Evolutionary conservation across 345 rosid genomes (phyloP).

Genomic region (Garcia nutans): DNA sequence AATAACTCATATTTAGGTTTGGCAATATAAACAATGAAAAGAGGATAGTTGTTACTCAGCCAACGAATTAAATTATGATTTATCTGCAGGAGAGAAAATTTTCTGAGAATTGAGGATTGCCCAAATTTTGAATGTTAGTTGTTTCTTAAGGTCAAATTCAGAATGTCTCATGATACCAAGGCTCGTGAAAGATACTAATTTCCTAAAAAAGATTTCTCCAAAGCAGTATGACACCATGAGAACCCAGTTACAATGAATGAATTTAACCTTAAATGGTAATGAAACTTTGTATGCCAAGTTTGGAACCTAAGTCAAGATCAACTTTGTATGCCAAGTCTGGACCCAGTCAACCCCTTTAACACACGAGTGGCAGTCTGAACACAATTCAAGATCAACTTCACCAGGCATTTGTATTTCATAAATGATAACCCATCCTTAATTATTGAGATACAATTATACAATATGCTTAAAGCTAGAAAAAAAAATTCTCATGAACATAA

Average conservation of each 20-base stretch:
- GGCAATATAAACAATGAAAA: too few species aligned
- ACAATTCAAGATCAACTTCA: neutral
- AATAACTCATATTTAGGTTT: too few species aligned
- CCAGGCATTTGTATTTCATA: neutral
- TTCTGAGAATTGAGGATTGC: neutral
- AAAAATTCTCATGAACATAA: neutral
- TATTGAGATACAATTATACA: neutral
- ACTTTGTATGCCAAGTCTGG: neutral
- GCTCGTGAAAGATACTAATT: neutral
- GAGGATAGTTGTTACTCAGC: neutral
- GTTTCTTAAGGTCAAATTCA: neutral
- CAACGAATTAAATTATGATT: neutral
- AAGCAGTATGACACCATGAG: neutral
- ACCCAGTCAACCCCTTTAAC: neutral
- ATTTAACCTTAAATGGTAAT: neutral
- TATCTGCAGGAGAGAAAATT: slow-evolving; percentile 2
- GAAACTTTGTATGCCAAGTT: neutral
- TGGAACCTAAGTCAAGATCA: neutral
- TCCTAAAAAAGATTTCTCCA: neutral
- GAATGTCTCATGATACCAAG: neutral
- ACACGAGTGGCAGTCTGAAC: neutral
- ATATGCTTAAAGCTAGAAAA: neutral
- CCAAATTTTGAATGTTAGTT: neutral
- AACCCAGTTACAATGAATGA: neutral
- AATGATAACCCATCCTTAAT: neutral